Evolutionary conservation across 805 yeast species (phyloP).

Genomic region (Cyberlindnera lachancei): DNA sequence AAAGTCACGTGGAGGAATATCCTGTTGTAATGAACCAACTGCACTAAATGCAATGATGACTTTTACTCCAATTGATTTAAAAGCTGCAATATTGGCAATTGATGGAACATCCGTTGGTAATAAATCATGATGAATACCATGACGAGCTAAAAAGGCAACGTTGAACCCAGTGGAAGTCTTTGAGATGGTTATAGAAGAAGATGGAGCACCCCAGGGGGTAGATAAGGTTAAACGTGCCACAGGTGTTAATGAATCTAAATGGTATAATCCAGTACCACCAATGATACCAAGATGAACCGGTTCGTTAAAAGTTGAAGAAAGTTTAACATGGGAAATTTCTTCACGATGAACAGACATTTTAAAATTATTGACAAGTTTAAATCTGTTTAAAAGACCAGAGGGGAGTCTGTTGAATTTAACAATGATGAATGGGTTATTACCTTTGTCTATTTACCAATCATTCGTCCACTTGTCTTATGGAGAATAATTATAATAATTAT

Average conservation of each 20-base stretch:
- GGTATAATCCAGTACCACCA: slow-evolving; percentile 98
- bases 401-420: too few species aligned
- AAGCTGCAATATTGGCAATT: slow-evolving; percentile 92
- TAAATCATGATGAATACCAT: slow-evolving; percentile 83
- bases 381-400: not conserved
- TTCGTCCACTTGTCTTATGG: too few species aligned
- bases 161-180: slow-evolving; percentile 69
- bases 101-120: slow-evolving; percentile 91
- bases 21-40: slow-evolving; percentile 88
- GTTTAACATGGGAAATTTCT: slow-evolving; percentile 3
- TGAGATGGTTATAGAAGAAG: slow-evolving; percentile 90
- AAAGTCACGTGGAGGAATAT: slow-evolving; percentile 90
- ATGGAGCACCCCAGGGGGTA: slow-evolving; percentile 98
- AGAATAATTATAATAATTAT: too few species aligned
- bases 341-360: slow-evolving; percentile 24
- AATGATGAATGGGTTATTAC: too few species aligned
- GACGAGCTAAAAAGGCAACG: slow-evolving; percentile 92
- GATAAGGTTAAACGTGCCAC: slow-evolving; percentile 75
- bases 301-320: slow-evolving; percentile 48
- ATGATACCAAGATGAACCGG: slow-evolving; percentile 81
- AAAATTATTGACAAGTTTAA: not conserved
- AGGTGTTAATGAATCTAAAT: slow-evolving; percentile 71
- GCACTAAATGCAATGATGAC: slow-evolving; percentile 91
- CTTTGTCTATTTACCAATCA: too few species aligned
- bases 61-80: slow-evolving; percentile 79